A percentile compares a stretch with the other conserved stretches of the same genome.
These are phyloP conservation scores for Primulina eburnea DNA, from an alignment of 257 asterid species.

Conservation along the genomic window DNA sequence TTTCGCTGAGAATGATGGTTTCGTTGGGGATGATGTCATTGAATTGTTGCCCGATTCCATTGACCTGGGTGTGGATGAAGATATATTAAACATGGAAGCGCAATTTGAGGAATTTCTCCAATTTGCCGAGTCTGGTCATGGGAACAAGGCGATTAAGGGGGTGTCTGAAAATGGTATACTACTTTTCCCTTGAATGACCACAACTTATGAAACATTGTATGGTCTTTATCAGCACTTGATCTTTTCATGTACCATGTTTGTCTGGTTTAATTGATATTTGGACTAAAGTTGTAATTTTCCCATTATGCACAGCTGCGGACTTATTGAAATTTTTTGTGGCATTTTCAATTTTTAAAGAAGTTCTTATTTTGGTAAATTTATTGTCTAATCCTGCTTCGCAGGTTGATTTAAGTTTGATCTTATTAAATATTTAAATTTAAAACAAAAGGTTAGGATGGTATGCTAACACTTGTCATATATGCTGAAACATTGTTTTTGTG, in stretches of 20 bases:
- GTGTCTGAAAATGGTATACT: conserved; percentile 45
- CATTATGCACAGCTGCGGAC: background rate
- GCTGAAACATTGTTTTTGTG: background rate
- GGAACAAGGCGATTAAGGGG: conserved; percentile 28
- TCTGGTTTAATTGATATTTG: background rate
- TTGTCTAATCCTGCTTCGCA: background rate
- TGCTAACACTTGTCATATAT: background rate
- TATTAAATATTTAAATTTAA: no score
- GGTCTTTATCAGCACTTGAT: background rate
- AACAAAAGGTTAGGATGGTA: background rate
- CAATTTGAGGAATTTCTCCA: conserved; percentile 85
- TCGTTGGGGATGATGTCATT: conserved; percentile 31
- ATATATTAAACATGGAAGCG: conserved; percentile 73
- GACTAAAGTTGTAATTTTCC: no score
- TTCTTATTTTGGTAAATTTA: background rate
- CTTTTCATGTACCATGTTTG: background rate
- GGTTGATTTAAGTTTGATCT: background rate
- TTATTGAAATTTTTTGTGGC: background rate
- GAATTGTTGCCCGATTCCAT: conserved; percentile 72
- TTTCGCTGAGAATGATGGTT: conserved; percentile 31
- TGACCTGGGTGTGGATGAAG: conserved; percentile 82
- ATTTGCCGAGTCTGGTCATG: conserved; percentile 44
- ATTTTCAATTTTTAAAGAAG: background rate
- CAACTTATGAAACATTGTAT: background rate
- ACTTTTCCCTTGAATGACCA: background rate